phyloP scores from a whole-genome alignment of 257 asterid genomes.

The Solanum chilense region DNA sequence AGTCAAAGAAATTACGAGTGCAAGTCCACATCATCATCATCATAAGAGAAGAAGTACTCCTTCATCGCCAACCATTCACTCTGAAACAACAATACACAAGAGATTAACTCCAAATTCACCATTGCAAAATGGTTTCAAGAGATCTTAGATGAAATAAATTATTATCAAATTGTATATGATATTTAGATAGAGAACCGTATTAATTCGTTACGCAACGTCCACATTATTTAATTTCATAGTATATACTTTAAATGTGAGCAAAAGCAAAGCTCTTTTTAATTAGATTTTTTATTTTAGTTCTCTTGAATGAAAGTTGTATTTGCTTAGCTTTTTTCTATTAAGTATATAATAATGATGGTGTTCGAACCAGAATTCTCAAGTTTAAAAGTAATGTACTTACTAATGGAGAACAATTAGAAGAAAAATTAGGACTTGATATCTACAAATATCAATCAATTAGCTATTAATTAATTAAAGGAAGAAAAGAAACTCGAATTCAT shows the following conservation, averaged over 20 bases:
- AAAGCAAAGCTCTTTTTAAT: background rate
- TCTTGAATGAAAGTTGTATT: background rate
- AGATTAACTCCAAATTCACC: slow-evolving; percentile 23
- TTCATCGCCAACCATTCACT: slow-evolving; percentile 26
- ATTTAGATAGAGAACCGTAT: background rate
- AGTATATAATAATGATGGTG: background rate
- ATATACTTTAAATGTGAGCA: background rate
- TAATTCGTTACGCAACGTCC: background rate
- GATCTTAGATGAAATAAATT: background rate
- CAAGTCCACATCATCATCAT: background rate
- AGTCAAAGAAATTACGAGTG: slow-evolving; percentile 1
- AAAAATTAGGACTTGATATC: background rate
- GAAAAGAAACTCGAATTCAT: too few species aligned
- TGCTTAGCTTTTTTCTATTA: background rate
- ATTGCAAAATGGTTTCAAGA: slow-evolving; percentile 10
- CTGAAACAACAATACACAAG: slow-evolving; percentile 18
- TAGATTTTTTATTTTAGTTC: background rate
- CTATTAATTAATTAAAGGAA: too few species aligned
- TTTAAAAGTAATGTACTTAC: background rate
- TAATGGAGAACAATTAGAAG: background rate
- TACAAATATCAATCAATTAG: too few species aligned
- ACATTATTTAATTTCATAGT: background rate
- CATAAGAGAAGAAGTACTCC: slow-evolving; percentile 12
- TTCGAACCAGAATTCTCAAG: background rate
- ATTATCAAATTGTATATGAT: background rate